Conservation (phyloP, 345 rosid genomes). For the Lenwebbia sp. region DNA sequence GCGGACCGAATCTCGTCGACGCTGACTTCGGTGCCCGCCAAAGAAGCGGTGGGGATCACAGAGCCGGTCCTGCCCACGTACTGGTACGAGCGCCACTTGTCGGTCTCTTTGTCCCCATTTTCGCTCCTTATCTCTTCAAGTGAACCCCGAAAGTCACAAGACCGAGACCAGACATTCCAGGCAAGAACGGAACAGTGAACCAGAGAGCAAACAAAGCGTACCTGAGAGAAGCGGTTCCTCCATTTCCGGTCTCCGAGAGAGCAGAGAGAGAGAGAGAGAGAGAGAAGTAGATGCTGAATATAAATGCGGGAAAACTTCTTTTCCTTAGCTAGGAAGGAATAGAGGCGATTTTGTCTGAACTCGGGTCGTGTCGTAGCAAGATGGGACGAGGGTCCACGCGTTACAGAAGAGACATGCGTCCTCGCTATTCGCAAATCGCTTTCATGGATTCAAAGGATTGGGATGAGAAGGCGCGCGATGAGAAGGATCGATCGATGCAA, state of each 20-base stretch:
- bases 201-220: slow-evolving; percentile 1
- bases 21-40: slow-evolving; percentile 73
- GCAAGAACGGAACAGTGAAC: not conserved
- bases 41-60: slow-evolving; percentile 43
- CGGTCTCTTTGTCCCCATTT: slow-evolving; percentile 23
- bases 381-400: not conserved
- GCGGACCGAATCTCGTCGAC: slow-evolving; percentile 85
- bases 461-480: not conserved
- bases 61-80: slow-evolving; percentile 65
- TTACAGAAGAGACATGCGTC: not conserved
- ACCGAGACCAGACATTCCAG: not conserved
- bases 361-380: not conserved
- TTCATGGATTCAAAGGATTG: not conserved
- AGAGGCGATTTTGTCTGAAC: not conserved
- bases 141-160: not conserved
- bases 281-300: not conserved
- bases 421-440: not conserved
- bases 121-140: slow-evolving; percentile 33
- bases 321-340: slow-evolving; percentile 4
- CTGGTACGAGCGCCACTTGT: slow-evolving; percentile 67
- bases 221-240: slow-evolving; percentile 73
- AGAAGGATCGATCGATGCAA: not conserved
- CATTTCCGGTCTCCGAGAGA: not conserved
- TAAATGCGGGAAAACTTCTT: not conserved
- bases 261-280: not conserved